Evolutionary conservation across 1,284 basidiomycete genomes (phyloP).

Genomic region (Ceratobasidium sp.): DNA sequence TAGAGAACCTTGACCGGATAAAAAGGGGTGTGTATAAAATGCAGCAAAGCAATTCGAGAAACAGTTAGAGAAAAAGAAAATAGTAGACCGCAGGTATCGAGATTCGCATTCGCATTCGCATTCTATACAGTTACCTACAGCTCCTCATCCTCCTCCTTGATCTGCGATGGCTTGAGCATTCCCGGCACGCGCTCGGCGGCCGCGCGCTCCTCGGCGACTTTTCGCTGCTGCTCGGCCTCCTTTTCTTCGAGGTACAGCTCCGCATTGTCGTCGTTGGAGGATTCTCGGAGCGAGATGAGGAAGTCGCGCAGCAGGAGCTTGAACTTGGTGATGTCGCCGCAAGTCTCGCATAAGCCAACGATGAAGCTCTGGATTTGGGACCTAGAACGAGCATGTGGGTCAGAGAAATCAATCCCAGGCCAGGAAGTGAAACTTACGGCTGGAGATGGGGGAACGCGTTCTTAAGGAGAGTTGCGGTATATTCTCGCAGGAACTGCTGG

Average conservation of each 20-base stretch:
- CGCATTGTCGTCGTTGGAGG: slow-evolving; percentile 76
- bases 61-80: slow-evolving; percentile 38
- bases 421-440: slow-evolving; percentile 63
- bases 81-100: slow-evolving; percentile 19
- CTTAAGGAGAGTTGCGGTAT: slow-evolving; percentile 86
- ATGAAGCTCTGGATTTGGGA: slow-evolving; percentile 84
- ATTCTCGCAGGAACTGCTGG: slow-evolving; percentile 84
- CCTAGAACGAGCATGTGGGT: slow-evolving; percentile 46
- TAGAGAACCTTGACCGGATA: slow-evolving; percentile 39
- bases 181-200: slow-evolving; percentile 96
- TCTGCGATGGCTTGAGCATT: slow-evolving; percentile 94
- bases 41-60: slow-evolving; percentile 33
- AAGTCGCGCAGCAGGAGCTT: slow-evolving; percentile 94
- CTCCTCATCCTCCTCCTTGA: slow-evolving; percentile 89
- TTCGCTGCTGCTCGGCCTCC: slow-evolving; percentile 80
- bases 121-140: slow-evolving; percentile 39
- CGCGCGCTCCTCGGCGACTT: slow-evolving; percentile 83
- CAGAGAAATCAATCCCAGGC: slow-evolving; percentile 53
- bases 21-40: slow-evolving; percentile 40
- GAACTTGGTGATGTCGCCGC: slow-evolving; percentile 91
- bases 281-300: slow-evolving; percentile 93
- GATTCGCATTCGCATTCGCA: background rate
- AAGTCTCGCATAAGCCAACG: slow-evolving; percentile 82
- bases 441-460: slow-evolving; percentile 92
- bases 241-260: slow-evolving; percentile 96